Conservation (phyloP, 371 early-diverging fungal genomes). For the Apophysomyces trapeziformis region DNA sequence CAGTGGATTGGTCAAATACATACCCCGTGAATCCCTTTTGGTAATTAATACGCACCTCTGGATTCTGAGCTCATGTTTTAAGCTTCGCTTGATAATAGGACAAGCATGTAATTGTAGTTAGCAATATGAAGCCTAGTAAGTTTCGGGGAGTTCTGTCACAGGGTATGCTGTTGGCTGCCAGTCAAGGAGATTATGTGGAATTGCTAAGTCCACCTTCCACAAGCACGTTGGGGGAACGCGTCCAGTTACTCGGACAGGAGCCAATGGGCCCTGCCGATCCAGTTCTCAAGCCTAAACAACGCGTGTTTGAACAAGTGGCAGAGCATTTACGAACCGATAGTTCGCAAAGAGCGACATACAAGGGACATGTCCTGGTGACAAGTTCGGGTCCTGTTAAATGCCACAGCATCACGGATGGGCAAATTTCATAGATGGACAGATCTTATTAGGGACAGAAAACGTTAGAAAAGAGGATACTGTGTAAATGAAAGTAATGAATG, state of each 20-base stretch:
- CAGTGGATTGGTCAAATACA: slow-evolving; percentile 72
- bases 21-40: slow-evolving; percentile 54
- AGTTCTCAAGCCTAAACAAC: slow-evolving; percentile 62
- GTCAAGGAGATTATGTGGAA: slow-evolving; percentile 38
- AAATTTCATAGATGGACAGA: slow-evolving; percentile 37
- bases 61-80: neutral
- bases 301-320: slow-evolving; percentile 55
- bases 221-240: slow-evolving; percentile 52
- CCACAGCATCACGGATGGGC: slow-evolving; percentile 40
- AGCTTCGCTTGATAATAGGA: slow-evolving; percentile 22
- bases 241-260: slow-evolving; percentile 41
- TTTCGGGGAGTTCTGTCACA: slow-evolving; percentile 63
- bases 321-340: slow-evolving; percentile 39
- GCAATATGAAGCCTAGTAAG: slow-evolving; percentile 64
- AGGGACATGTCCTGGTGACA: slow-evolving; percentile 52
- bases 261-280: slow-evolving; percentile 27
- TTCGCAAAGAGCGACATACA: slow-evolving; percentile 56
- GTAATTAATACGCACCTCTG: slow-evolving; percentile 25
- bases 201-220: slow-evolving; percentile 49
- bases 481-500: too few relatives aligned
- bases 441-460: too few relatives aligned
- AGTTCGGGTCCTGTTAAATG: slow-evolving; percentile 44
- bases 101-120: slow-evolving; percentile 57
- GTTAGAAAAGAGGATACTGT: too few relatives aligned
- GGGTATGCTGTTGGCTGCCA: slow-evolving; percentile 67